Conservation (phyloP, 1,139 yeast genomes). For the Candida smagusa region DNA sequence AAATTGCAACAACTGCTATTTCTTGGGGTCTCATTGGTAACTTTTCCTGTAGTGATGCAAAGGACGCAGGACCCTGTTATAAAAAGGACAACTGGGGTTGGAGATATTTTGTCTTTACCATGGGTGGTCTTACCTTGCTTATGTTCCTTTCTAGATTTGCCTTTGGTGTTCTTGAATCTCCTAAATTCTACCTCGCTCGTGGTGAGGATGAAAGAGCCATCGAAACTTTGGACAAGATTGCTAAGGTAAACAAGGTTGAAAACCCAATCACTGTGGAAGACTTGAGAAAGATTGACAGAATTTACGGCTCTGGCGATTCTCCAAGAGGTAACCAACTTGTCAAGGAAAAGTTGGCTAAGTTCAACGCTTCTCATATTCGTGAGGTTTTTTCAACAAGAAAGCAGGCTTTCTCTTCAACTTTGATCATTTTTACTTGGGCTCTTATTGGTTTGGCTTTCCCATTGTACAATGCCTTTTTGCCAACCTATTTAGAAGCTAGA, state of each 20-base stretch:
- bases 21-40: conserved; percentile 42
- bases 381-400: conserved; percentile 35
- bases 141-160: conserved; percentile 35
- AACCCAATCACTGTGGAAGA: conserved; percentile 29
- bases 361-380: conserved; percentile 30
- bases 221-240: conserved; percentile 35
- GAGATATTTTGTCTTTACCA: conserved; percentile 41
- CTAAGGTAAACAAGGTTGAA: conserved; percentile 27
- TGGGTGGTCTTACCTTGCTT: conserved; percentile 40
- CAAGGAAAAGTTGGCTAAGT: conserved; percentile 25
- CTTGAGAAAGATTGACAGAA: conserved; percentile 25
- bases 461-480: conserved; percentile 42
- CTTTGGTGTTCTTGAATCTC: conserved; percentile 39
- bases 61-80: conserved; percentile 17
- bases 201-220: conserved; percentile 37
- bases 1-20: conserved; percentile 34
- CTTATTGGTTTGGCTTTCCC: conserved; percentile 47
- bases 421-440: conserved; percentile 41
- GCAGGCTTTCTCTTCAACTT: conserved; percentile 30
- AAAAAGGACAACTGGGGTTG: conserved; percentile 41
- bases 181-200: conserved; percentile 36
- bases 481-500: conserved; percentile 34
- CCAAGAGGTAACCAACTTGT: conserved; percentile 17
- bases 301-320: conserved; percentile 6
- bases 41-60: conserved; percentile 29